Percentiles rank a stretch among this genome's conserved stretches.
Conservation (phyloP, 2,329 filamentous ascomycete species). For the Rutstroemia sp. region DNA sequence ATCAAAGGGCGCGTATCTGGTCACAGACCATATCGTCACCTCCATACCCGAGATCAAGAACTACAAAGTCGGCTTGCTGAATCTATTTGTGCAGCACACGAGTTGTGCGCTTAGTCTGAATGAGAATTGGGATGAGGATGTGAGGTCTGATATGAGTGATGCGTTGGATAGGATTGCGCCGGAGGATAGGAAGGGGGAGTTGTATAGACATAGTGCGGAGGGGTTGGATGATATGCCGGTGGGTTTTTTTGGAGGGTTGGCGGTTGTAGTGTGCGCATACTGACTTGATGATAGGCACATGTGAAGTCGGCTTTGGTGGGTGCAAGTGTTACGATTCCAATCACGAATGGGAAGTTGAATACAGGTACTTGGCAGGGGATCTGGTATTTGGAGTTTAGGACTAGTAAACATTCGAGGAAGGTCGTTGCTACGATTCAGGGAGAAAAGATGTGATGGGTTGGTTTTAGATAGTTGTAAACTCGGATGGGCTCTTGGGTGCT, state of each 20-base stretch:
- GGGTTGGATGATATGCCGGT: constrained; percentile 92
- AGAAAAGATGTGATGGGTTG: constrained; percentile 46
- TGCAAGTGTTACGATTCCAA: constrained; percentile 83
- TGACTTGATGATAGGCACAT: constrained; percentile 54
- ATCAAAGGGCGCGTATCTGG: constrained; percentile 78
- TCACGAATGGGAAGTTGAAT: constrained; percentile 71
- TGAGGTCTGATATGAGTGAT: constrained; percentile 85
- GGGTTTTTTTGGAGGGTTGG: constrained; percentile 24
- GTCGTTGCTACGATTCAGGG: constrained; percentile 94
- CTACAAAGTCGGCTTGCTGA: constrained; percentile 80
- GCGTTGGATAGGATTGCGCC: constrained; percentile 86
- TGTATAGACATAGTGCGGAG: constrained; percentile 85
- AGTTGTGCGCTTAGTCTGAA: constrained; percentile 86
- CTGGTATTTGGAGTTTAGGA: constrained; percentile 89
- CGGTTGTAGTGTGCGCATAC: too few relatives aligned
- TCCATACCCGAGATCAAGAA: constrained; percentile 70
- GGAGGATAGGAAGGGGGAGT: constrained; percentile 63
- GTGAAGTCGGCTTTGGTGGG: constrained; percentile 88
- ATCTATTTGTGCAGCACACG: constrained; percentile 94
- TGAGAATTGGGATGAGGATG: constrained; percentile 82
- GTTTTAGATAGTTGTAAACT: not conserved
- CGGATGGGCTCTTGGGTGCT: too few relatives aligned
- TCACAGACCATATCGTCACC: constrained; percentile 67
- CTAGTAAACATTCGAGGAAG: constrained; percentile 65
- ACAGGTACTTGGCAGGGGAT: constrained; percentile 78